These are phyloP conservation scores for Hypholoma fasciculare DNA, from an alignment of 768 basidiomycete genomes.

Conservation along the genomic window DNA sequence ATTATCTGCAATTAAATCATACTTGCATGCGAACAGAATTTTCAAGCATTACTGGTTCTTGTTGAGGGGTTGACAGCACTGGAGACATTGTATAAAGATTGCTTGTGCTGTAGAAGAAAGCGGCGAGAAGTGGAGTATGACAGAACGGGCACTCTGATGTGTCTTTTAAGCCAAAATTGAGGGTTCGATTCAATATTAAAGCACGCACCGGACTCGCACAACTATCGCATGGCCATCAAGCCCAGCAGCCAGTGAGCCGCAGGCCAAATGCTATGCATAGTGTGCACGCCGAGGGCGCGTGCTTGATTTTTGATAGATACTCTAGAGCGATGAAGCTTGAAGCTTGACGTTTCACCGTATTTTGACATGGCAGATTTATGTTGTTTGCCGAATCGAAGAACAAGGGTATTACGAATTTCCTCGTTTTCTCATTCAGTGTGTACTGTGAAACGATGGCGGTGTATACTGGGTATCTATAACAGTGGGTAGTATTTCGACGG, in stretches of 20 bases:
- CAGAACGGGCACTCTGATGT: too few species aligned
- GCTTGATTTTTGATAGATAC: not conserved
- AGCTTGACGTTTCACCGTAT: too few species aligned
- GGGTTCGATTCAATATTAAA: slow-evolving; percentile 1
- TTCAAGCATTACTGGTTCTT: not conserved
- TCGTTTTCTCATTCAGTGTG: too few species aligned
- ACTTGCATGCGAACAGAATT: slow-evolving; percentile 9
- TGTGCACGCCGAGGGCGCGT: not conserved
- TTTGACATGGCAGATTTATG: too few species aligned
- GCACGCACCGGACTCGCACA: slow-evolving; percentile 8
- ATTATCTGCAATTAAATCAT: not conserved
- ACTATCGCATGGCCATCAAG: not conserved
- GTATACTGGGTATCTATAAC: too few species aligned
- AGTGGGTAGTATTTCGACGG: too few species aligned
- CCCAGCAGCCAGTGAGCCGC: not conserved
- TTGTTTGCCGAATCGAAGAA: too few species aligned
- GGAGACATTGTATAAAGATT: slow-evolving; percentile 9
- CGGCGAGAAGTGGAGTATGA: too few species aligned
- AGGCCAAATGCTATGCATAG: not conserved
- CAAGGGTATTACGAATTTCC: too few species aligned
- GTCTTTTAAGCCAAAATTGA: not conserved
- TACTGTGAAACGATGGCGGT: too few species aligned
- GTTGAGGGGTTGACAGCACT: slow-evolving; percentile 2
- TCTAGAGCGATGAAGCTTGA: not conserved
- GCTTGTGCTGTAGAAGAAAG: not conserved